Conservation (phyloP, 257 asterid species). For the Nicotiana undulata region DNA sequence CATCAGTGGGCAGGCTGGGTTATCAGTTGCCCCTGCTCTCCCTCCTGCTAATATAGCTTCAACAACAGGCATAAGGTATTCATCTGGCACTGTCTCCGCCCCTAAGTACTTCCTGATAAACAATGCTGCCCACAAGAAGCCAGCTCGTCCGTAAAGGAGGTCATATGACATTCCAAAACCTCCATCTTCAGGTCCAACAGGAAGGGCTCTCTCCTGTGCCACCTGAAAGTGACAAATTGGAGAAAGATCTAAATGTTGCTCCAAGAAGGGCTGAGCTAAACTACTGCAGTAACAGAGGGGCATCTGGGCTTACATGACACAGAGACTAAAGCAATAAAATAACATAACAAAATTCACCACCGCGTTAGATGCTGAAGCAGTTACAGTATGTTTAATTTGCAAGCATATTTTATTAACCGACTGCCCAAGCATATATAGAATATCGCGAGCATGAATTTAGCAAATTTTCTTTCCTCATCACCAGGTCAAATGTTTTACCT, state of each 20-base stretch:
- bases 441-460: neutral
- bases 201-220: constrained; percentile 67
- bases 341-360: neutral
- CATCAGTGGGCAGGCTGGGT: constrained; percentile 57
- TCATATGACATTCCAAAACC: constrained; percentile 81
- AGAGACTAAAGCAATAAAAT: neutral
- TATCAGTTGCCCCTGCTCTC: constrained; percentile 54
- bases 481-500: neutral
- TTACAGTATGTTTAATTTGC: neutral
- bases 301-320: neutral
- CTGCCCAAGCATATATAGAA: neutral
- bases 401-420: neutral
- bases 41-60: constrained; percentile 75
- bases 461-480: neutral
- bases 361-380: neutral
- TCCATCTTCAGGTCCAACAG: constrained; percentile 75
- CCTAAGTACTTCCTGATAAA: constrained; percentile 54
- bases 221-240: constrained; percentile 22
- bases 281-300: neutral
- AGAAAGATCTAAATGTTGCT: neutral
- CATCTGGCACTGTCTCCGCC: constrained; percentile 28
- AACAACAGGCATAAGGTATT: constrained; percentile 56
- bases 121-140: constrained; percentile 76
- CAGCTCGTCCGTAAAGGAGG: constrained; percentile 64
- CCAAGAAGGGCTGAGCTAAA: neutral